Percentiles rank a stretch among this genome's conserved stretches.
Evolutionary conservation across 1,284 basidiomycete species (phyloP).

Genomic region (Spongispora temasekensis): DNA sequence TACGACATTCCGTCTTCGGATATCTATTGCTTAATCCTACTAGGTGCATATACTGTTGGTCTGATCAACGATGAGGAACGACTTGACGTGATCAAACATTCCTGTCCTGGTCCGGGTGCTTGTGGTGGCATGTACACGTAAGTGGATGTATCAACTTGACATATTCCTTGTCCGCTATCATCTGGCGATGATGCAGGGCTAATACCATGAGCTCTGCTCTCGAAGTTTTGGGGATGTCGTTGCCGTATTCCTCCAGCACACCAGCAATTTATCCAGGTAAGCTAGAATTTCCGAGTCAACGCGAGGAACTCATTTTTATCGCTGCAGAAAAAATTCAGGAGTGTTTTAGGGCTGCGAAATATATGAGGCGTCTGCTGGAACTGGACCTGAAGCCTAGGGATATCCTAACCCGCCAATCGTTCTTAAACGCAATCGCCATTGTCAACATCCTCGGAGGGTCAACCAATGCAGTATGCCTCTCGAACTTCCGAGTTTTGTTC

Average conservation of each 20-base stretch:
- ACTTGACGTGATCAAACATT: slow-evolving; percentile 78
- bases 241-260: slow-evolving; percentile 86
- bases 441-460: slow-evolving; percentile 88
- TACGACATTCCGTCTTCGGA: slow-evolving; percentile 22
- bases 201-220: slow-evolving; percentile 91
- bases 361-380: slow-evolving; percentile 81
- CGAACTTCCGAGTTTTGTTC: slow-evolving; percentile 1
- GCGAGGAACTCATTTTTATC: slow-evolving; percentile 5
- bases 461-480: slow-evolving; percentile 77
- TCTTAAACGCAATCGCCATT: slow-evolving; percentile 89
- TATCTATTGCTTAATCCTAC: not conserved
- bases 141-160: slow-evolving; percentile 21
- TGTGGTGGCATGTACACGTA: slow-evolving; percentile 87
- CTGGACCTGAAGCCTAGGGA: slow-evolving; percentile 90
- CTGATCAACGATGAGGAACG: slow-evolving; percentile 77
- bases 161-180: not conserved
- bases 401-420: slow-evolving; percentile 88
- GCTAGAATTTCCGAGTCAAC: slow-evolving; percentile 14
- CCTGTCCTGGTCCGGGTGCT: slow-evolving; percentile 78
- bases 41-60: slow-evolving; percentile 73
- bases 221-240: slow-evolving; percentile 90
- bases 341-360: slow-evolving; percentile 81
- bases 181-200: slow-evolving; percentile 43
- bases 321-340: slow-evolving; percentile 79
- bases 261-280: slow-evolving; percentile 77